Base-by-base conservation (phyloP, 495 filamentous ascomycete genomes). In the Aspergillus funiculosus region DNA sequence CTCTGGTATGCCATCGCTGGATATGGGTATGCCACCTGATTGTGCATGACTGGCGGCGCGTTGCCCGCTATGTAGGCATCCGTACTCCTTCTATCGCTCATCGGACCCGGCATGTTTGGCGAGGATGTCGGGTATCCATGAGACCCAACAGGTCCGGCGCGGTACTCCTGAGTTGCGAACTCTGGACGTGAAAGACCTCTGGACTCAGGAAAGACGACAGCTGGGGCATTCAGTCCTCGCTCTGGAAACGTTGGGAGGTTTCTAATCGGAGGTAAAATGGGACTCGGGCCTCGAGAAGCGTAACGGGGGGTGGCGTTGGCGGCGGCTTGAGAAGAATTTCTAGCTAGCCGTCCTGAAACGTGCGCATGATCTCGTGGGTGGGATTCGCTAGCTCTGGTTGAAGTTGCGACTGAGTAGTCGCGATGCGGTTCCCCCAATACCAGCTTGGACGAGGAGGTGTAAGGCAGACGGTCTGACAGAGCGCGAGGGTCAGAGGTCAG, bases 231-330 rank as follows among this genome's bases (percentile, higher is more conserved):
- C 39, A 56, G 30, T 6, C 50, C 41, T 18, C 61, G 56, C 2
- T 67, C 66, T 6, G 65, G 56, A 24, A 66, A 60, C 9, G 66
- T 58, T 35, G 63, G 61, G 18, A 74, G 46, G 39, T 74, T 68
- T 15, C 71, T 58, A 28, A 74, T 67, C 1, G 70, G 62, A 0
- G 71, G 71, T 3, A 74, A 56, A 28, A 67, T 64, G 0, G 66
- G 66, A 49, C 63, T 71, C 1, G 66, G 66, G 4, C 66, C 62
- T 14, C 62, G 59, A 4, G 65, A 62, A 17, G 59, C 39, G 22
- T 50, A 37, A 46, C 55, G 43, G 31, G 50, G 36, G 21, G 51
- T 46, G 39, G 53, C 36, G 15, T 37, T 22, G 34, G 28, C 46
- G 26, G 48, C n/a, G 20, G 42, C 5, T 21, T 48, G 54, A n/a